These are phyloP conservation scores for Amanita inopinata DNA, from an alignment of 768 basidiomycete species.

Conservation along the genomic window DNA sequence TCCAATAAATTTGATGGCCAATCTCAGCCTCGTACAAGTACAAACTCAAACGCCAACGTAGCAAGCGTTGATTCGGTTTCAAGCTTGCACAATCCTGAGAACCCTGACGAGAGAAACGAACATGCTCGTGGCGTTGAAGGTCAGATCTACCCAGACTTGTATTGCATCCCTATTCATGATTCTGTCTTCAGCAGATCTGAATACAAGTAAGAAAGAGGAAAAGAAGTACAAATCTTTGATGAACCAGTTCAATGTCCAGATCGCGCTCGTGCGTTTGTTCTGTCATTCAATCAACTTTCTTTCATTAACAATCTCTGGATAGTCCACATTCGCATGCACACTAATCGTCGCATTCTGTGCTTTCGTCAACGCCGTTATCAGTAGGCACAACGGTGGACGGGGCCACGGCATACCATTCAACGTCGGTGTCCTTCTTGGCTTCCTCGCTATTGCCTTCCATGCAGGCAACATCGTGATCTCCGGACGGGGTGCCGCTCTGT, in stretches of 20 bases:
- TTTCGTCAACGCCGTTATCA: background rate
- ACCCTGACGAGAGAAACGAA: too few relatives aligned
- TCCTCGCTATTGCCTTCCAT: constrained; percentile 3
- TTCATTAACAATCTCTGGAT: too few relatives aligned
- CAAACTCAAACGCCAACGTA: too few relatives aligned
- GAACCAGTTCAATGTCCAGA: constrained; percentile 2
- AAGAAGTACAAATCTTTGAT: constrained; percentile 2
- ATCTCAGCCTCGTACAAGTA: too few relatives aligned
- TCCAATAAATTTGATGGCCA: too few relatives aligned
- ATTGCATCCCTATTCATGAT: too few relatives aligned
- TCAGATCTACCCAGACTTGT: too few relatives aligned
- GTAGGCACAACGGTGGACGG: background rate
- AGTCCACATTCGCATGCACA: constrained; percentile 3
- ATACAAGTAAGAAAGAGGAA: background rate
- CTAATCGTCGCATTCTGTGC: constrained; percentile 1
- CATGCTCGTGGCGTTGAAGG: too few relatives aligned
- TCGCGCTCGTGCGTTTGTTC: constrained; percentile 1
- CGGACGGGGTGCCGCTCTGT: background rate
- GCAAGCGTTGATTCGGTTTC: too few relatives aligned
- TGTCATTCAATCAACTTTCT: background rate
- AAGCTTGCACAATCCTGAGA: too few relatives aligned
- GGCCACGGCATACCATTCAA: background rate
- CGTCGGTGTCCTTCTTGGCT: background rate
- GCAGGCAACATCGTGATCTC: constrained; percentile 5
- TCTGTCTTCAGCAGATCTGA: too few relatives aligned